Evolutionary conservation across 2,329 filamentous ascomycete species (phyloP).

Genomic region (Fusarium cyanostomum): DNA sequence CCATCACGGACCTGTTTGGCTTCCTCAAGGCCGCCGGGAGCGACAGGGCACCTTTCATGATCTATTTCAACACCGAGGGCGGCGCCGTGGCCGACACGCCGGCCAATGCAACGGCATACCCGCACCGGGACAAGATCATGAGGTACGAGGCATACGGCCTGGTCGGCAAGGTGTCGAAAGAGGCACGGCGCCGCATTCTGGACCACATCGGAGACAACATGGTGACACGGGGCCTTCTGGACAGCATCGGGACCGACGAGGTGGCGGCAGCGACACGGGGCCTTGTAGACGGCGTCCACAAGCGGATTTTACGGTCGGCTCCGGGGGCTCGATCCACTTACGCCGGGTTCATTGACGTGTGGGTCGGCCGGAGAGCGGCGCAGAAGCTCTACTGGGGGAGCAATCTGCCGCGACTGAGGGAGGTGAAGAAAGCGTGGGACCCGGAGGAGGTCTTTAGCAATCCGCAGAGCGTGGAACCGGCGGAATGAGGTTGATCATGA

Average conservation of each 20-base stretch:
- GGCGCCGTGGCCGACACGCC: conserved; percentile 68
- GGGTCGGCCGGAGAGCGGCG: conserved; percentile 51
- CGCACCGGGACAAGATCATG: conserved; percentile 70
- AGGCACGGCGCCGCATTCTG: conserved; percentile 59
- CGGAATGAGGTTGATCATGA: conserved; percentile 6
- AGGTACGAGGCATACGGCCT: conserved; percentile 71
- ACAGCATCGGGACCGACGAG: too few species aligned
- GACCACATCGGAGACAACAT: too few species aligned
- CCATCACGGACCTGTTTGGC: conserved; percentile 60
- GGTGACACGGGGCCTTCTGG: too few species aligned
- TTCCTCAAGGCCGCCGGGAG: conserved; percentile 61
- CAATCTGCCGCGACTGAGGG: conserved; percentile 46
- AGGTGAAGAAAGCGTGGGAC: conserved; percentile 50
- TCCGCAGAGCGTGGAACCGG: conserved; percentile 46
- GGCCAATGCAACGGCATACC: conserved; percentile 66
- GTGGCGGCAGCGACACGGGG: conserved; percentile 57
- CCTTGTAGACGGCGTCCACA: conserved; percentile 64
- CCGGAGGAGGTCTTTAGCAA: conserved; percentile 52
- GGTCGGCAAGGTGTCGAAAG: conserved; percentile 56
- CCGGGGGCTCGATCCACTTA: conserved; percentile 61
- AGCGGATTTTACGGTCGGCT: conserved; percentile 47
- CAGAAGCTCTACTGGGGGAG: conserved; percentile 51
- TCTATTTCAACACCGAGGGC: conserved; percentile 70
- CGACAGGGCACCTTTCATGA: conserved; percentile 66
- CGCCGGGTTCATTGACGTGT: conserved; percentile 69